Conservation (phyloP, 352 stramenopile species). For the Pythium vanterpoolii region DNA sequence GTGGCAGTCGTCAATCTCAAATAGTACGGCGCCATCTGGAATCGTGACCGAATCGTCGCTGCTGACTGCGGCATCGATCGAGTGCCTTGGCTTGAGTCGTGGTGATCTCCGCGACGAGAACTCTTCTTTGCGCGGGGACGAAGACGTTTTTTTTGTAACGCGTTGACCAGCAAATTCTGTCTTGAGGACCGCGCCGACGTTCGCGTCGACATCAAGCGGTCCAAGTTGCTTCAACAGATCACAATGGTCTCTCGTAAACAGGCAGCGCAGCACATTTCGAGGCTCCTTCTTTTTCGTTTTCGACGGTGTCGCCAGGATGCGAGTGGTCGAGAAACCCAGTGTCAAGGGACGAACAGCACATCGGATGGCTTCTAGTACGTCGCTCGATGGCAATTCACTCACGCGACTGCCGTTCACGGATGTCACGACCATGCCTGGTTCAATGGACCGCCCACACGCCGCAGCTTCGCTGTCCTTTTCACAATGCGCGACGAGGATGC, state of each 20-base stretch:
- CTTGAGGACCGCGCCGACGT: slow-evolving; percentile 50
- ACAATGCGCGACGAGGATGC: slow-evolving; percentile 55
- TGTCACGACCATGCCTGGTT: slow-evolving; percentile 51
- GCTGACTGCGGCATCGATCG: neutral
- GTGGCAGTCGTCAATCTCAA: slow-evolving; percentile 60
- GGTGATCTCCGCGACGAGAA: neutral
- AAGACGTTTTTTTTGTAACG: neutral
- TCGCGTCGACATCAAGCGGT: slow-evolving; percentile 45
- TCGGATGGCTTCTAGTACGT: slow-evolving; percentile 54
- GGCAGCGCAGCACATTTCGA: slow-evolving; percentile 46
- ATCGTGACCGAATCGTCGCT: slow-evolving; percentile 30
- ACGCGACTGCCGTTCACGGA: slow-evolving; percentile 60
- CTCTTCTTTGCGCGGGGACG: neutral
- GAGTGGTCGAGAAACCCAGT: slow-evolving; percentile 58
- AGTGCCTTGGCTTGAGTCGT: neutral
- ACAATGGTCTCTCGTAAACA: slow-evolving; percentile 43
- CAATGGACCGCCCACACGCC: slow-evolving; percentile 31
- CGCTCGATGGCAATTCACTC: slow-evolving; percentile 34
- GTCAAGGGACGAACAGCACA: slow-evolving; percentile 39
- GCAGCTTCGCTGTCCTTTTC: slow-evolving; percentile 63
- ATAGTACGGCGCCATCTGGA: slow-evolving; percentile 55
- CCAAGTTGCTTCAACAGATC: slow-evolving; percentile 42
- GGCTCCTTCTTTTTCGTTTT: slow-evolving; percentile 47
- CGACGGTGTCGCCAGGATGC: slow-evolving; percentile 6
- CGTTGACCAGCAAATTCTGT: slow-evolving; percentile 32